phyloP scores from a whole-genome alignment of 2,329 filamentous ascomycete species.

The Paracoccidioides brasiliensis region DNA sequence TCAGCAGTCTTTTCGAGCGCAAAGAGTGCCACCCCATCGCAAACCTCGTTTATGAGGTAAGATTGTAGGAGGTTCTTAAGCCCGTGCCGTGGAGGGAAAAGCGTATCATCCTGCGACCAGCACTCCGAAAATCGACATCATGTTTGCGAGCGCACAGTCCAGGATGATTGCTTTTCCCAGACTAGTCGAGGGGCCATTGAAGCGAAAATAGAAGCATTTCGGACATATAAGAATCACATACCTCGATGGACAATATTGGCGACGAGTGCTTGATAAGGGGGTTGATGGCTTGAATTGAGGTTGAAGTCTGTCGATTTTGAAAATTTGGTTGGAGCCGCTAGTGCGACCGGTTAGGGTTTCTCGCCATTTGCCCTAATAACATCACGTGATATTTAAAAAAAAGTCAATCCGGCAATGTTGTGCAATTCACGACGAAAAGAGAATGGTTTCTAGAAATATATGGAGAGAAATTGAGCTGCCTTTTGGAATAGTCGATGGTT shows the following conservation, averaged over 20 bases:
- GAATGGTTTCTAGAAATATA: too few relatives aligned
- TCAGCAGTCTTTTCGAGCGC: constrained; percentile 48
- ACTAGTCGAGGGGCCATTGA: constrained; percentile 30
- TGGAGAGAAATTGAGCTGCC: too few relatives aligned
- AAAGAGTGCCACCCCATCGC: constrained; percentile 48
- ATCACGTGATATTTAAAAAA: constrained; percentile 15
- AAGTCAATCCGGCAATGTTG: too few relatives aligned
- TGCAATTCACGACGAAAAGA: too few relatives aligned
- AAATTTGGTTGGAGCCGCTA: constrained; percentile 4
- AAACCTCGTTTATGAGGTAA: constrained; percentile 7
- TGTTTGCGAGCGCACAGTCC: constrained; percentile 3
- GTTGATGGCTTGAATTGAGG: constrained; percentile 8
- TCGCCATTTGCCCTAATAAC: constrained; percentile 17
- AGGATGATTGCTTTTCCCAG: constrained; percentile 31
- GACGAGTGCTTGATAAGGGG: constrained; percentile 15
- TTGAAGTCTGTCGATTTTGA: neutral
- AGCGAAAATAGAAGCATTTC: constrained; percentile 9
- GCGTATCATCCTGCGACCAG: constrained; percentile 27
- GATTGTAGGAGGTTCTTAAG: constrained; percentile 52
- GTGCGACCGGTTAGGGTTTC: constrained; percentile 23
- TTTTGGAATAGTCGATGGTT: too few relatives aligned
- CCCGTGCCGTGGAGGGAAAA: constrained; percentile 38
- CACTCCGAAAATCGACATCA: neutral
- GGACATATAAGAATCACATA: constrained; percentile 22
- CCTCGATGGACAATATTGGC: constrained; percentile 24